Percentiles rank a stretch among this genome's conserved stretches.
Evolutionary conservation across 2,329 filamentous ascomycete species (phyloP).

Genomic region (Paecilomyces variotii): DNA sequence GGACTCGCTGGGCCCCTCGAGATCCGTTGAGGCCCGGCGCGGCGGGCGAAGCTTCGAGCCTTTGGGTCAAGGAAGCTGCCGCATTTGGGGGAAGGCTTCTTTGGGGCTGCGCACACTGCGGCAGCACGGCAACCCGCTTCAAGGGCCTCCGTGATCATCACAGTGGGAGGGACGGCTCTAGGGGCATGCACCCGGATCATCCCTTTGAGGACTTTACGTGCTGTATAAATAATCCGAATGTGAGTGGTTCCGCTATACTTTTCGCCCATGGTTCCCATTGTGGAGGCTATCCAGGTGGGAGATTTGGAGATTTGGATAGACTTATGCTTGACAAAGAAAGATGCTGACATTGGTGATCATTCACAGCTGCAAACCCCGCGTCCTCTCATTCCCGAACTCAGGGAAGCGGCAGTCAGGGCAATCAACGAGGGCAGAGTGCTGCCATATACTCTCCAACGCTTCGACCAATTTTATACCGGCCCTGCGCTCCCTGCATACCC

Average conservation of each 20-base stretch:
- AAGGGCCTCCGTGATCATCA: constrained; percentile 1
- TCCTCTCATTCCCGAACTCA: background rate
- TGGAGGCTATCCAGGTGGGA: background rate
- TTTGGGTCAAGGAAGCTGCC: background rate
- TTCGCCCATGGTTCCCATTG: background rate
- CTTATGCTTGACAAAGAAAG: background rate
- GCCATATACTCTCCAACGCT: background rate
- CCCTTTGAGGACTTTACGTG: constrained; percentile 1
- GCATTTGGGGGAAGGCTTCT: background rate
- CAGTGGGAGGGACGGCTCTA: background rate
- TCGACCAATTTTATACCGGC: background rate
- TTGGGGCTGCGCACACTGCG: constrained; percentile 3
- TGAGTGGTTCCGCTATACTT: background rate
- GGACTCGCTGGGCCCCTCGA: background rate
- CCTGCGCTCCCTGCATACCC: background rate
- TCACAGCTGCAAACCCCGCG: background rate
- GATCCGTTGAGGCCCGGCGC: background rate
- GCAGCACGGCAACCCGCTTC: background rate
- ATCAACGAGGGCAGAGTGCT: background rate
- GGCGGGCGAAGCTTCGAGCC: background rate
- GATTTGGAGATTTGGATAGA: background rate
- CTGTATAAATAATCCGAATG: constrained; percentile 3
- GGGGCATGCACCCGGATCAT: background rate
- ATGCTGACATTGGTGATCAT: background rate
- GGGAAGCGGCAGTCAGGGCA: background rate